phyloP scores from a whole-genome alignment of 352 stramenopile species.

The Discostella stelligera region DNA sequence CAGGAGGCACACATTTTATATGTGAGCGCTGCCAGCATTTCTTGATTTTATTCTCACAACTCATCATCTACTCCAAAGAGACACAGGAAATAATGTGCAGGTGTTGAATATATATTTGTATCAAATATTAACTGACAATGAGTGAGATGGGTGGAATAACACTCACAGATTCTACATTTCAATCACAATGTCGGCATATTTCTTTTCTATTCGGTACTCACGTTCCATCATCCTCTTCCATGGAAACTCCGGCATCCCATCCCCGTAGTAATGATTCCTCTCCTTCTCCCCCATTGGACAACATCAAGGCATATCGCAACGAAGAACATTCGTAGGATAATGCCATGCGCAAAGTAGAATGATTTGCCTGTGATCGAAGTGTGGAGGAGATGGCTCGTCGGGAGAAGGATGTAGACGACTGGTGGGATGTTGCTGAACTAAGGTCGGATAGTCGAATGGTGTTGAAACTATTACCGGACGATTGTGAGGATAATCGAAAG shows the following conservation, averaged over 20 bases:
- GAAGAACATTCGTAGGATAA: conserved; percentile 33
- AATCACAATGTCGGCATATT: background rate
- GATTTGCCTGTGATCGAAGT: conserved; percentile 27
- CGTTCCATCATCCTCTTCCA: conserved; percentile 53
- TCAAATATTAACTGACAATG: background rate
- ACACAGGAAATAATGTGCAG: background rate
- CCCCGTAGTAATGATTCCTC: conserved; percentile 38
- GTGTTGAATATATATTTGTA: background rate
- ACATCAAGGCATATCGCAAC: conserved; percentile 38
- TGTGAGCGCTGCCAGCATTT: background rate
- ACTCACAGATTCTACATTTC: background rate
- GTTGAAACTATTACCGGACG: background rate
- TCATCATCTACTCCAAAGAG: background rate
- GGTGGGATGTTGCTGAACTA: conserved; percentile 3
- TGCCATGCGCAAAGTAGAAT: conserved; percentile 13
- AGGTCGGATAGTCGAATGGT: background rate
- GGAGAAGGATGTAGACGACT: conserved; percentile 8
- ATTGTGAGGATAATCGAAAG: background rate
- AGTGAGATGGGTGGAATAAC: background rate
- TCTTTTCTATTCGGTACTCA: conserved; percentile 23
- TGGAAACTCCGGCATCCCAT: conserved; percentile 40
- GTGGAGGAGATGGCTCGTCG: conserved; percentile 21
- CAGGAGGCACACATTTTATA: background rate
- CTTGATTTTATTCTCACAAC: background rate
- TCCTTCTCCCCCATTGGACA: conserved; percentile 22